Evolutionary conservation across 306 rosid genomes (phyloP).

Genomic region (Ormosia emarginata): DNA sequence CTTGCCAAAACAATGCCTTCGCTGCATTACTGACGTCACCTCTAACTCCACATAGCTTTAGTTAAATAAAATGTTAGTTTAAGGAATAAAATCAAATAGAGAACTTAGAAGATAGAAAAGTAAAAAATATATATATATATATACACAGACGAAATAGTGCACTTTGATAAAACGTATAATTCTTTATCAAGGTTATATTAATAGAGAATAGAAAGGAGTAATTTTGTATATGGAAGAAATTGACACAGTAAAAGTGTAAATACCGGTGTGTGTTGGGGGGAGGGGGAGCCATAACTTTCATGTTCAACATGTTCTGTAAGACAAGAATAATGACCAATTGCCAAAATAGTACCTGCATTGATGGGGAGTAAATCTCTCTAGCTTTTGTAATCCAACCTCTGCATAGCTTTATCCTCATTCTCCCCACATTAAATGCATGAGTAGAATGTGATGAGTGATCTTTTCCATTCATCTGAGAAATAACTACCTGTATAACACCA

Average conservation of each 20-base stretch:
- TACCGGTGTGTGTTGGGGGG: not conserved
- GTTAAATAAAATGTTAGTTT: slow-evolving; percentile 16
- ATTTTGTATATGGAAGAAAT: not conserved
- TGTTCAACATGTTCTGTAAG: not conserved
- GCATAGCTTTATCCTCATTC: slow-evolving; percentile 87
- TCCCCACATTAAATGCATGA: slow-evolving; percentile 86
- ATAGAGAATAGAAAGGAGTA: not conserved
- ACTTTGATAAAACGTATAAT: not conserved
- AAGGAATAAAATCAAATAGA: slow-evolving; percentile 7
- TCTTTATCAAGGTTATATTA: not conserved
- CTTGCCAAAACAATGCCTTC: slow-evolving; percentile 85
- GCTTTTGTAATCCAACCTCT: slow-evolving; percentile 99
- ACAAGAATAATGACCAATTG: not conserved
- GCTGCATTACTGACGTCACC: slow-evolving; percentile 49
- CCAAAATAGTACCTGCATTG: slow-evolving; percentile 76
- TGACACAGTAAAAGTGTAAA: not conserved
- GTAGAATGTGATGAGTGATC: slow-evolving; percentile 78
- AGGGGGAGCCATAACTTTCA: not conserved
- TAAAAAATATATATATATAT: too few relatives aligned
- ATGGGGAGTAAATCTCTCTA: slow-evolving; percentile 83
- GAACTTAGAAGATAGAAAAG: not conserved
- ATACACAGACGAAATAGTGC: not conserved
- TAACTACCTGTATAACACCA: slow-evolving; percentile 58
- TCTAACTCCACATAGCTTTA: slow-evolving; percentile 80
- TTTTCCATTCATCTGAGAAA: slow-evolving; percentile 89